phyloP scores from a whole-genome alignment of 148 eudicot species.

The Beta vulgaris region DNA sequence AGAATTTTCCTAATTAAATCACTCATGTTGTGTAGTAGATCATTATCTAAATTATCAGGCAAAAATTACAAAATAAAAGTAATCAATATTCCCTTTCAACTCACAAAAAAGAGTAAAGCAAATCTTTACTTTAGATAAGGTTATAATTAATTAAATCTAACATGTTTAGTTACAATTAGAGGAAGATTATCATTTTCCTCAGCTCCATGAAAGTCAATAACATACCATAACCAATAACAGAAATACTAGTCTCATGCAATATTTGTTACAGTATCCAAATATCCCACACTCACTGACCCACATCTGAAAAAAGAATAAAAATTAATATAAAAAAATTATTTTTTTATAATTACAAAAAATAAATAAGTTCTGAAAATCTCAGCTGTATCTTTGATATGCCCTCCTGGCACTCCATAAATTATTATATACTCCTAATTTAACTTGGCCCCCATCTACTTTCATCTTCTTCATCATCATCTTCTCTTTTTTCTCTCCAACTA shows the following conservation, averaged over 20 bases:
- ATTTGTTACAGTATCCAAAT: background rate
- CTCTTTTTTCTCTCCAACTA: background rate
- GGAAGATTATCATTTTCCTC: background rate
- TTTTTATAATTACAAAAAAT: background rate
- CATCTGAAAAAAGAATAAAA: background rate
- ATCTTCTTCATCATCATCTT: slow-evolving; percentile 14
- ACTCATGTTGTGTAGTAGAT: no score
- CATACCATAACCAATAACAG: background rate
- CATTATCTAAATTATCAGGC: no score
- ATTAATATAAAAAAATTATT: background rate
- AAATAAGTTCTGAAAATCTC: slow-evolving; percentile 5
- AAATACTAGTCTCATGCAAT: background rate
- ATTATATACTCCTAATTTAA: slow-evolving; percentile 21
- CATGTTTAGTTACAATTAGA: no score
- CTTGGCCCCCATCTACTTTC: slow-evolving; percentile 25
- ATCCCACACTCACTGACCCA: background rate
- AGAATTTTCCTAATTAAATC: no score
- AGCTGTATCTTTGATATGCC: slow-evolving; percentile 29
- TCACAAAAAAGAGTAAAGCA: no score
- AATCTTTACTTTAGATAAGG: no score
- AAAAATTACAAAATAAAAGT: no score
- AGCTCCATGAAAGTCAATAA: slow-evolving; percentile 9
- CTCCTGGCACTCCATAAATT: slow-evolving; percentile 21
- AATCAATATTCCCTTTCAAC: no score
- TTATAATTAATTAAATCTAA: no score